Conservation (phyloP, 495 filamentous ascomycete species). For the Lasiosphaeris hirsuta region DNA sequence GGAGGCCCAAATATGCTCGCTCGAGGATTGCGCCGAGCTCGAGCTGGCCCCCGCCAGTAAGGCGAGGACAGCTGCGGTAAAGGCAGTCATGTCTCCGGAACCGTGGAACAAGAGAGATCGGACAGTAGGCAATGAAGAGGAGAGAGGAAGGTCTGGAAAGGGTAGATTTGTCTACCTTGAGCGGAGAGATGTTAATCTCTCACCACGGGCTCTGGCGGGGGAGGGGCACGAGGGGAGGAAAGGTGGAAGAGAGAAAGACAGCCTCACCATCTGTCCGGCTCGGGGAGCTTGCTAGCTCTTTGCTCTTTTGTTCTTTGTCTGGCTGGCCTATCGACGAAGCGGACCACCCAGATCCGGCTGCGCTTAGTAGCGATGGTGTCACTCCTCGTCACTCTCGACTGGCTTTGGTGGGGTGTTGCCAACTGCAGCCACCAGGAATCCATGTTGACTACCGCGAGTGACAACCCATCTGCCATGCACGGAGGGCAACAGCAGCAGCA, state of each 20-base stretch:
- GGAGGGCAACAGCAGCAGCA: not conserved
- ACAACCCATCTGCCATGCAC: too few relatives aligned
- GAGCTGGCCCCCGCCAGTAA: conserved; percentile 15
- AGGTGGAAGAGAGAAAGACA: not conserved
- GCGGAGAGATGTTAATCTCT: not conserved
- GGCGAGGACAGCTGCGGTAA: conserved; percentile 8
- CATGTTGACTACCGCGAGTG: not conserved
- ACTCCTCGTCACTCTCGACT: conserved; percentile 7
- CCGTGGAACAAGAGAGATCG: not conserved
- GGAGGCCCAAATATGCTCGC: conserved; percentile 44
- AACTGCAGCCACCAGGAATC: not conserved
- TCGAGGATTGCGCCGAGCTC: conserved; percentile 25
- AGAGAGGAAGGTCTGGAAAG: not conserved
- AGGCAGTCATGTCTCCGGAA: conserved; percentile 18
- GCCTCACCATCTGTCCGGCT: not conserved
- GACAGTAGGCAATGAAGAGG: not conserved
- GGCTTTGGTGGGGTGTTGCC: too few relatives aligned
- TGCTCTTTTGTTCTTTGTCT: not conserved
- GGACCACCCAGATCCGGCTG: too few relatives aligned
- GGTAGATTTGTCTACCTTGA: not conserved
- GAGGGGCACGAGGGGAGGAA: not conserved
- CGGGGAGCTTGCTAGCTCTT: not conserved
- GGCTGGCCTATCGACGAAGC: too few relatives aligned
- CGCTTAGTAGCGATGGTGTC: not conserved
- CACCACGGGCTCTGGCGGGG: too few relatives aligned